Base-by-base conservation (phyloP, 2,329 filamentous ascomycete species). In the Fusarium drepaniforme region DNA sequence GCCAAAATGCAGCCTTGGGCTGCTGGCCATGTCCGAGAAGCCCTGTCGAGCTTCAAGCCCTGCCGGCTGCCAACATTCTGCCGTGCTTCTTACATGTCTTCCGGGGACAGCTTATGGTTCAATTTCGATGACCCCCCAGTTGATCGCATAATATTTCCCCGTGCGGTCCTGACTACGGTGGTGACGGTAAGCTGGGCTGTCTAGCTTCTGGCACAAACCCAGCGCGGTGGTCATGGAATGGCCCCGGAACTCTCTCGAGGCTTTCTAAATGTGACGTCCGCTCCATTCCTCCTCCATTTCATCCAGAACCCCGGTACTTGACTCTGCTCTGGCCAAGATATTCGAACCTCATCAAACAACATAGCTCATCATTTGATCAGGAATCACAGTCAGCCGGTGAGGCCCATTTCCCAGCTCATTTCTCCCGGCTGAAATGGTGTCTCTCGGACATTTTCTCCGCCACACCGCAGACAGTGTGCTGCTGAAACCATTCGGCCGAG, bases 151-250 rank as follows among this genome's bases (percentile, higher is more conserved):
- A 57, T 35, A 56, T 49, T 38, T 58, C 66, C 61, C 64, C 51
- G 57, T 63, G 44, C 63, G 64, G 66, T 37, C 60, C 71, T 56
- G 64, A 53, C 56, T 66, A 7, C 74, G 75, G 74, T 78, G 74
- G 60, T 66, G 38, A 64, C 74, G 76, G 74, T 76, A 71, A 61
- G 18, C 40, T 58, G 38, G 66, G 18, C 40, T 58, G 38, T 66
- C 59, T 21, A 66, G 40, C 28, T 25, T 67, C 57, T 66, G 35
- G 59, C 15, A 51, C 57, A 44, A 63, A 58, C 49, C 70, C 68
- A 59, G 61, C 56, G 64, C 59, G 49, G 53, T 66, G 68, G 67
- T 65, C 64, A 28, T 71, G 68, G 66, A 64, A 77, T 67, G 69
- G 64, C 67, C 70, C 64, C 49, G 57, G 59, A 74, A 57, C 42